Conservation (phyloP, 805 yeast species). For the Starmerella riodocensis region DNA sequence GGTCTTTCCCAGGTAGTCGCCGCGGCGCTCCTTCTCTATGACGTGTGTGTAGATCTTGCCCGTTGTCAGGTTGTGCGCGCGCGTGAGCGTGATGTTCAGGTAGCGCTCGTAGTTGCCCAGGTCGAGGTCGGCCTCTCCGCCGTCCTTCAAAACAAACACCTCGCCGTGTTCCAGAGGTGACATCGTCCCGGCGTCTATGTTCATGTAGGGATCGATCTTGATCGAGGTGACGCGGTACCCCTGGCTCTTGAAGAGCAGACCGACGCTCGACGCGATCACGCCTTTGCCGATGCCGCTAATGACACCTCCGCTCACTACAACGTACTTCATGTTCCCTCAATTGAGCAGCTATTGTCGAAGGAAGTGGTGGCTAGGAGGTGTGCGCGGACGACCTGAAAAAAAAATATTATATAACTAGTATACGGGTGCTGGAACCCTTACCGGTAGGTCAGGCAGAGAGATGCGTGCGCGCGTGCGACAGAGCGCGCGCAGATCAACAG, state of each 20-base stretch:
- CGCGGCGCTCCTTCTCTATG: conserved; percentile 85
- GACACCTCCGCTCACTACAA: conserved; percentile 98
- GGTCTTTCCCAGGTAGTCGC: conserved; percentile 97
- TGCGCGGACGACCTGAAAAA: not conserved
- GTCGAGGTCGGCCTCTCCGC: conserved; percentile 98
- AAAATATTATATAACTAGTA: conserved; percentile 9
- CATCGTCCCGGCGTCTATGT: conserved; percentile 99
- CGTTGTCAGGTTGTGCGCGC: conserved; percentile 93
- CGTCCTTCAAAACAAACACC: conserved; percentile 93
- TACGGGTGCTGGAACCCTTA: not conserved
- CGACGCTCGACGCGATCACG: conserved; percentile 92
- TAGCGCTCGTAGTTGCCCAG: conserved; percentile 97
- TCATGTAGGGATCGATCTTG: conserved; percentile 98
- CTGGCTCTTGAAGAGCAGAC: conserved; percentile 79
- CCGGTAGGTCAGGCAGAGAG: no score
- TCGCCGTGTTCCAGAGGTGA: conserved; percentile 98
- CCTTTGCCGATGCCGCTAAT: conserved; percentile 99
- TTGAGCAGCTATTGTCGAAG: no score
- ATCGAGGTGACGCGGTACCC: conserved; percentile 94
- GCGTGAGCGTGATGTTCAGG: conserved; percentile 81
- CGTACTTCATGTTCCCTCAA: conserved; percentile 95
- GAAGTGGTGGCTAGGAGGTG: no score
- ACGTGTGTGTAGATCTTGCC: conserved; percentile 94
- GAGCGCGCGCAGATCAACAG: no score
- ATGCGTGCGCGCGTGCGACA: no score